Percentiles rank a stretch among this genome's conserved stretches.
Evolutionary conservation across 176 grass and related monocot genomes (phyloP).

Genomic region (Eremochloa ophiuroides): DNA sequence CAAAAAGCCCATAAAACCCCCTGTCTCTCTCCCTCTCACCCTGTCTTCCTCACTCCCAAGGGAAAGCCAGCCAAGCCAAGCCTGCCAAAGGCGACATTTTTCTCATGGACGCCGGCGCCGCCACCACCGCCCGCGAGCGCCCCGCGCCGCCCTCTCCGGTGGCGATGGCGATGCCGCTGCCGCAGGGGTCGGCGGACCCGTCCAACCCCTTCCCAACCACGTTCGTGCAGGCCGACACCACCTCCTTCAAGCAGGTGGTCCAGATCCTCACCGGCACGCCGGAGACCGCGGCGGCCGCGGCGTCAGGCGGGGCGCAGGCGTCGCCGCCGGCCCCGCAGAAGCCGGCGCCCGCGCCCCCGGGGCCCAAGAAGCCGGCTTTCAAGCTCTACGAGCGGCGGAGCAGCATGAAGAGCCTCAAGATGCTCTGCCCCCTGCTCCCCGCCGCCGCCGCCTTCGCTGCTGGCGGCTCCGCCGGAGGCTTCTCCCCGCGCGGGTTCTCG

Average conservation of each 20-base stretch:
- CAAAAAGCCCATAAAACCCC: slow-evolving; percentile 48
- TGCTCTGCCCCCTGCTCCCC: slow-evolving; percentile 65
- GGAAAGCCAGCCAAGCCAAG: not conserved
- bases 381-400: slow-evolving; percentile 84
- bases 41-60: slow-evolving; percentile 7
- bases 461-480: not conserved
- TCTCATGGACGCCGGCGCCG: slow-evolving; percentile 42
- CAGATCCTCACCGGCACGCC: slow-evolving; percentile 85
- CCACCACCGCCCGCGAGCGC: slow-evolving; percentile 33
- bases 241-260: slow-evolving; percentile 72
- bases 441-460: slow-evolving; percentile 32
- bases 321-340: not conserved
- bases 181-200: slow-evolving; percentile 25
- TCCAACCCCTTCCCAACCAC: slow-evolving; percentile 55
- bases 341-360: slow-evolving; percentile 16
- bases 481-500: slow-evolving; percentile 50
- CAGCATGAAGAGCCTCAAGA: slow-evolving; percentile 72
- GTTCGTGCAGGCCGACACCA: slow-evolving; percentile 66
- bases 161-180: not conserved
- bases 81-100: slow-evolving; percentile 43
- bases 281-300: slow-evolving; percentile 57
- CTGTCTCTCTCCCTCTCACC: not conserved
- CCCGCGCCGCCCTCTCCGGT: slow-evolving; percentile 13
- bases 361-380: slow-evolving; percentile 63
- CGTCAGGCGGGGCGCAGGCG: slow-evolving; percentile 22